Evolutionary conservation across 129 eudicot genomes (phyloP).

Genomic region (Solidago caesia): DNA sequence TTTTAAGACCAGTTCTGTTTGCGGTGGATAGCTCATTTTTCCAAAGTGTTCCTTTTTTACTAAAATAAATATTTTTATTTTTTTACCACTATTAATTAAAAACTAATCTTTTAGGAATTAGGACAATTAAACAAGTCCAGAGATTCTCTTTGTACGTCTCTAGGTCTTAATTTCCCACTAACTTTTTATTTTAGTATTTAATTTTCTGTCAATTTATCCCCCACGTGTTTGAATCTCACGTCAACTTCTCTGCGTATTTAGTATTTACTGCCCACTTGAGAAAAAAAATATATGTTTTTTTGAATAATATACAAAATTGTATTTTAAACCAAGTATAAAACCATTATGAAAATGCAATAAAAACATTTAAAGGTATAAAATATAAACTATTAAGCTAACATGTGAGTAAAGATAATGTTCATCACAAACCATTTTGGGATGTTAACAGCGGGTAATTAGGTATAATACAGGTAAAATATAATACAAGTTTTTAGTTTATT

Average conservation of each 20-base stretch:
- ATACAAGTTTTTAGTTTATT: too few relatives aligned
- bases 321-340: background rate
- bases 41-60: background rate
- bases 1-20: background rate
- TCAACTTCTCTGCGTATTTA: background rate
- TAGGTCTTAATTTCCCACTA: slow-evolving; percentile 15
- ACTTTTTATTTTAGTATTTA: background rate
- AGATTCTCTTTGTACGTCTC: slow-evolving; percentile 11
- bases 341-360: too few relatives aligned
- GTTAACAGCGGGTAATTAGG: too few relatives aligned
- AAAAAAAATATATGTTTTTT: background rate
- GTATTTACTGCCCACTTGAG: slow-evolving; percentile 11
- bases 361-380: too few relatives aligned
- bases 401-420: too few relatives aligned
- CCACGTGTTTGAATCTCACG: slow-evolving; percentile 6
- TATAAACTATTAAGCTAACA: too few relatives aligned
- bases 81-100: background rate
- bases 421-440: too few relatives aligned
- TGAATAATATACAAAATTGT: background rate
- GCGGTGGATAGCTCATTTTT: background rate
- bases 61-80: background rate
- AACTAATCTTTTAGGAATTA: background rate
- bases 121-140: background rate
- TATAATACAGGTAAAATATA: too few relatives aligned
- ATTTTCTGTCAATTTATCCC: slow-evolving; percentile 8